Percentiles rank a stretch among this genome's conserved stretches.
These are phyloP conservation scores for Colletotrichum musae DNA, from an alignment of 2,329 filamentous ascomycete species.

Conservation along the genomic window DNA sequence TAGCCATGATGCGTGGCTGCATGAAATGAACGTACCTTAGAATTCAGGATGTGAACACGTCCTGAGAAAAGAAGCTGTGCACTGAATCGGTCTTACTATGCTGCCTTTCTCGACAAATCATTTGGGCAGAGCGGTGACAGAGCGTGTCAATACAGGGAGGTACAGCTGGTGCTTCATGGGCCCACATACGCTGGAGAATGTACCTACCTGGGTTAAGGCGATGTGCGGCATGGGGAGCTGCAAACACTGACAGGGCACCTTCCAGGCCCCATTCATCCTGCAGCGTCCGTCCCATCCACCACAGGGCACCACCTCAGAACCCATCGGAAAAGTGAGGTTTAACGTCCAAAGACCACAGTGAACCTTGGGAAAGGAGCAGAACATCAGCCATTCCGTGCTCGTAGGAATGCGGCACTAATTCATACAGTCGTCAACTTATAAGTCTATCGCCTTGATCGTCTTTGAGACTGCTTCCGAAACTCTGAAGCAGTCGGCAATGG, in stretches of 20 bases:
- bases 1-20: constrained; percentile 31
- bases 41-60: constrained; percentile 14
- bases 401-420: neutral
- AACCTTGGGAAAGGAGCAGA: constrained; percentile 15
- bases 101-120: too few species aligned
- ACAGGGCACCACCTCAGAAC: neutral
- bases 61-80: constrained; percentile 28
- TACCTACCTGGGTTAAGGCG: too few species aligned
- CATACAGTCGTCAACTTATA: neutral
- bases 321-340: neutral
- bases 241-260: neutral
- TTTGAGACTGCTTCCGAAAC: neutral
- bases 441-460: neutral
- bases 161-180: neutral
- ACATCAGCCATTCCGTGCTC: neutral
- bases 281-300: too few species aligned
- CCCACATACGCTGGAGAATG: neutral
- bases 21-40: constrained; percentile 41
- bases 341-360: neutral
- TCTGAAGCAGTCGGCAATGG: constrained; percentile 21
- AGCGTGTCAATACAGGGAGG: neutral
- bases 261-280: neutral
- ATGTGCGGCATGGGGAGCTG: too few species aligned
- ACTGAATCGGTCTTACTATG: neutral
- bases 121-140: too few species aligned